Conservation (phyloP, 2,329 filamentous ascomycete species). For the Aulographum hederae region DNA sequence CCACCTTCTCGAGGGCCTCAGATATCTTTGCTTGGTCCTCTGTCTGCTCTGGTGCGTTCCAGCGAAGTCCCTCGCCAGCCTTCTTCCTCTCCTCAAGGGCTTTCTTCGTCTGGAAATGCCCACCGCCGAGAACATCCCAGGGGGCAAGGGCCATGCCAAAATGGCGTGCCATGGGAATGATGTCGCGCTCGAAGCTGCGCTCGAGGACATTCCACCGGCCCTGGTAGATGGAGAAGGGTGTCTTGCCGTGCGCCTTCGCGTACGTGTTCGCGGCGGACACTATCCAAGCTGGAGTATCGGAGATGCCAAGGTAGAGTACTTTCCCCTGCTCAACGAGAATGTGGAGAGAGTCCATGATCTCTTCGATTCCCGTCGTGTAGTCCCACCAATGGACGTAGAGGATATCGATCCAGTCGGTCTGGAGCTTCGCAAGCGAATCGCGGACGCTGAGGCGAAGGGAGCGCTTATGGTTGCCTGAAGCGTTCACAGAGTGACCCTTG, state of each 20-base stretch:
- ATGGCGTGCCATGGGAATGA: conserved; percentile 23
- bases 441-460: conserved; percentile 24
- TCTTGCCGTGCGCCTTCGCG: conserved; percentile 37
- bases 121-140: conserved; percentile 32
- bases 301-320: conserved; percentile 26
- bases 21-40: conserved; percentile 31
- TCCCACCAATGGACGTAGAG: conserved; percentile 31
- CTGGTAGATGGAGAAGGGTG: conserved; percentile 22
- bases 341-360: conserved; percentile 39
- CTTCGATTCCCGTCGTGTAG: conserved; percentile 42
- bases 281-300: conserved; percentile 24
- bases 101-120: conserved; percentile 15
- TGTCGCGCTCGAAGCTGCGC: conserved; percentile 21
- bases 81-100: conserved; percentile 22
- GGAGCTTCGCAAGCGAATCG: conserved; percentile 27
- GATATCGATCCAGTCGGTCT: conserved; percentile 26
- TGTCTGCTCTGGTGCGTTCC: conserved; percentile 12
- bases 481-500: conserved; percentile 15
- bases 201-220: conserved; percentile 22
- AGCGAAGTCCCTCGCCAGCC: conserved; percentile 18
- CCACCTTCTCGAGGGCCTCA: conserved; percentile 38
- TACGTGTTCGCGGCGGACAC: conserved; percentile 13
- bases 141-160: conserved; percentile 28
- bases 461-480: conserved; percentile 24
- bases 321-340: conserved; percentile 21